These are phyloP conservation scores for Leccinum aurantiacum DNA, from an alignment of 768 basidiomycete species.

Conservation along the genomic window DNA sequence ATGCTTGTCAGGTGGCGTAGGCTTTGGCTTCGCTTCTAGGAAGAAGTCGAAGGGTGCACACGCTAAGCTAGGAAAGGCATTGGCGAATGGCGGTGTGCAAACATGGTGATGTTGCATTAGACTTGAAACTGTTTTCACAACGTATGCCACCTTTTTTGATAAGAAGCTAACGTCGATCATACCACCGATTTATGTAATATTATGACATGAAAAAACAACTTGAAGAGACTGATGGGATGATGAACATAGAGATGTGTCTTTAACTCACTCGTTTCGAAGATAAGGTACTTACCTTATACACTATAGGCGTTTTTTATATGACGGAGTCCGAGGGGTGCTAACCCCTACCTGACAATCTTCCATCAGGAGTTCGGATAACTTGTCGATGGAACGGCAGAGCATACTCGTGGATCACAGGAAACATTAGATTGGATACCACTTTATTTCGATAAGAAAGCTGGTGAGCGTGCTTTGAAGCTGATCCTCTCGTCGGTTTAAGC, in stretches of 20 bases:
- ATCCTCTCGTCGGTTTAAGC: not conserved
- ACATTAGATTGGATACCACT: not conserved
- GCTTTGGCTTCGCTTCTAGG: conserved; percentile 36
- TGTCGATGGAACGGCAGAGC: not conserved
- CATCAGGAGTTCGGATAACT: not conserved
- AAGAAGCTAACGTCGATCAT: not conserved
- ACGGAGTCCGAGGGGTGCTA: not conserved
- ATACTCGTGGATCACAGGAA: not conserved
- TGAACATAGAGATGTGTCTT: not conserved
- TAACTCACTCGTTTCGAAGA: not conserved
- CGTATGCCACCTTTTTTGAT: not conserved
- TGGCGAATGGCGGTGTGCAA: conserved; percentile 14
- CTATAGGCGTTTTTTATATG: not conserved
- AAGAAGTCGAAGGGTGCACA: conserved; percentile 30
- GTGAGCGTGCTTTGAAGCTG: not conserved
- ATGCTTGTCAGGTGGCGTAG: conserved; percentile 45
- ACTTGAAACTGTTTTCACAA: conserved; percentile 12
- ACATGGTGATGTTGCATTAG: conserved; percentile 18
- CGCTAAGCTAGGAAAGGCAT: conserved; percentile 32
- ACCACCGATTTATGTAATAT: not conserved
- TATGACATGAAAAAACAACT: not conserved
- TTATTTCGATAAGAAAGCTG: not conserved
- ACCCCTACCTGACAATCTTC: not conserved
- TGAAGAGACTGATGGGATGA: not conserved
- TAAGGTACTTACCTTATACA: not conserved